Conservation (phyloP, 1,139 yeast genomes). For the Kodamaea sp. region DNA sequence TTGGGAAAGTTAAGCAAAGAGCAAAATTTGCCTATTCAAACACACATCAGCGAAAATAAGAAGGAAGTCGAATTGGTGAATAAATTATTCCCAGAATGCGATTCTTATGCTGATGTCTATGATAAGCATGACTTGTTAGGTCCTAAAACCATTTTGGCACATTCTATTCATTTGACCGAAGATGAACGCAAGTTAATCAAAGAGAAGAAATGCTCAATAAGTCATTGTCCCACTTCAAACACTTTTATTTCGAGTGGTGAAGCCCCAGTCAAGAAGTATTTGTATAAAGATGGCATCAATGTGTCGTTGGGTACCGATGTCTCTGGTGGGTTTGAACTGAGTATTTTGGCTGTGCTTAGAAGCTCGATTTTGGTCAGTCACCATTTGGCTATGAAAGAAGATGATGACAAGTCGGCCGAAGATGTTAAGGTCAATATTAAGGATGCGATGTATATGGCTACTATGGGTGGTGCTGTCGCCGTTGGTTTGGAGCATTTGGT, state of each 20-base stretch:
- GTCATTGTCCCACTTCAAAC: slow-evolving; percentile 94
- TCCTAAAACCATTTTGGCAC: slow-evolving; percentile 76
- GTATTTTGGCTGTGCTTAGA: slow-evolving; percentile 70
- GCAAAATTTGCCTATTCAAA: slow-evolving; percentile 68
- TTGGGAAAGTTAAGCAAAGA: slow-evolving; percentile 57
- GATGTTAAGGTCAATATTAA: slow-evolving; percentile 50
- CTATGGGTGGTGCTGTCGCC: slow-evolving; percentile 87
- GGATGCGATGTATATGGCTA: slow-evolving; percentile 78
- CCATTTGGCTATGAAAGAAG: slow-evolving; percentile 65
- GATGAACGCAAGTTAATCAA: slow-evolving; percentile 60
- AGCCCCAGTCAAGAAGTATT: slow-evolving; percentile 68
- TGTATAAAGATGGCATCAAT: slow-evolving; percentile 63
- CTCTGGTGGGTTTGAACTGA: slow-evolving; percentile 86
- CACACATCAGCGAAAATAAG: slow-evolving; percentile 81
- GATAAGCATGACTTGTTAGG: slow-evolving; percentile 58
- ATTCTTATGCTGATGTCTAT: slow-evolving; percentile 74
- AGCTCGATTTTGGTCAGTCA: slow-evolving; percentile 82
- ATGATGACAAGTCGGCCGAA: slow-evolving; percentile 23
- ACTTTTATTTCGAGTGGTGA: slow-evolving; percentile 88
- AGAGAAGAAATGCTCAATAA: slow-evolving; percentile 59
- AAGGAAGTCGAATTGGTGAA: slow-evolving; percentile 75
- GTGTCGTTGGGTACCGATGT: slow-evolving; percentile 90
- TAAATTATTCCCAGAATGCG: slow-evolving; percentile 66
- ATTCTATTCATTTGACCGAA: slow-evolving; percentile 72
- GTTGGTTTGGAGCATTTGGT: slow-evolving; percentile 53